Base-by-base conservation (phyloP, 805 yeast species). In the Wickerhamomyces silvicola region DNA sequence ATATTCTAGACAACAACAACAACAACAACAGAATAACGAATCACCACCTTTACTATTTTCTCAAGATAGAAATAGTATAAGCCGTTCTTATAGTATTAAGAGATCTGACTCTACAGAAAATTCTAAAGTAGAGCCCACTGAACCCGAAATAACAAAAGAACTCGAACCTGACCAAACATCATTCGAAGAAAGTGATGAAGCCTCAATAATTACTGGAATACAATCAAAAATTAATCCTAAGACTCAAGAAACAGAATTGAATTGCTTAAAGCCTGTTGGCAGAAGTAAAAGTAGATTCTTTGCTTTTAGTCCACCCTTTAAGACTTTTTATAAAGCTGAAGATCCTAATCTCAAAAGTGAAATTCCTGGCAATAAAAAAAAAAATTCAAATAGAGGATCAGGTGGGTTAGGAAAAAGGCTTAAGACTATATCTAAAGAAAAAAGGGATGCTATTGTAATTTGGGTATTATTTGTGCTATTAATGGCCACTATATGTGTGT, bases 391-490 rank as follows among this genome's bases (percentile, higher is more conserved):
- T 6, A 30, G 17, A 22, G 19, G 17, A 15, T 26, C 37, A 12
- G 30, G 28, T 10, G 12, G 28, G 23, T 5, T 31, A 24, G 10
- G 12, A 24, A 9, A 30, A 27, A 7, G 32, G 27, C 6, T 12
- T n/a, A n/a, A n/a, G n/a, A n/a, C n/a, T n/a, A n/a, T n/a, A n/a
- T n/a, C n/a, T 7, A 14, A 23, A 17, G 8, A 28, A 4, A 21
- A 33, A 26, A 12, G 16, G 24, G 32, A 41, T 14, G 20, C 31
- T 4, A 25, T 46, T 10, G 22, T 35, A 1, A 42, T 48, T 19
- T 48, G 55, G 54, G 22, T 28, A 3, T 29, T 50, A 12, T 28
- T 43, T 27, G 38, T 43, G 3, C 16, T 37, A 2, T 28, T 50
- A 16, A 35, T 48, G 36, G 27, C 33, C 6, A 11, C 37, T 4